Conservation (phyloP, 2,329 filamentous ascomycete species). For the Zalaria obscura region DNA sequence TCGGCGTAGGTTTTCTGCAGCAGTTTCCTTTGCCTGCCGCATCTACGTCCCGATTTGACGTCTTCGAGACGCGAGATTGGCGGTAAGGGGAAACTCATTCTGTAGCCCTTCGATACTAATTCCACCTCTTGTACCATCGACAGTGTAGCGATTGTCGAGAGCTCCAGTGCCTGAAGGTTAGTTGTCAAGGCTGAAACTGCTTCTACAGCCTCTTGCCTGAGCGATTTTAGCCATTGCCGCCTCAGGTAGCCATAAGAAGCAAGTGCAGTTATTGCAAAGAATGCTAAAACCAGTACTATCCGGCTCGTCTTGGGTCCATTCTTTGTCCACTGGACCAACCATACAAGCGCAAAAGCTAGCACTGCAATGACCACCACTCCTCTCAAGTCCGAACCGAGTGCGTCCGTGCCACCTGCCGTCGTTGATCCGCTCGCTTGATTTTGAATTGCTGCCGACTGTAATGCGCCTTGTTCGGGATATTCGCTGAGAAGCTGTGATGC, state of each 20-base stretch:
- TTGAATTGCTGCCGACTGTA: slow-evolving; percentile 16
- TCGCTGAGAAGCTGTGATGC: slow-evolving; percentile 78
- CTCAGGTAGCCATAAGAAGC: slow-evolving; percentile 59
- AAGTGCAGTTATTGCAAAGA: slow-evolving; percentile 39
- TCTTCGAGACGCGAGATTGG: slow-evolving; percentile 89
- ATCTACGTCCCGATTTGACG: slow-evolving; percentile 54
- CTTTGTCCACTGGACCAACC: slow-evolving; percentile 57
- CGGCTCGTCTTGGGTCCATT: slow-evolving; percentile 43
- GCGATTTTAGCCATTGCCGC: slow-evolving; percentile 67
- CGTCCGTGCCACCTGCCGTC: slow-evolving; percentile 9
- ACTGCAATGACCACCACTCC: slow-evolving; percentile 52
- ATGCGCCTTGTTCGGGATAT: slow-evolving; percentile 31
- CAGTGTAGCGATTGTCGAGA: slow-evolving; percentile 59
- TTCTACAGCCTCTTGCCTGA: slow-evolving; percentile 59
- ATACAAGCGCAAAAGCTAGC: slow-evolving; percentile 47
- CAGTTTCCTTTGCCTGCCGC: slow-evolving; percentile 63
- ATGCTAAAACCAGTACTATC: slow-evolving; percentile 28
- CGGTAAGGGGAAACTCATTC: slow-evolving; percentile 74
- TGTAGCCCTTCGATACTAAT: slow-evolving; percentile 78
- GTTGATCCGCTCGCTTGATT: background rate
- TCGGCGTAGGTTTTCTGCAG: slow-evolving; percentile 56
- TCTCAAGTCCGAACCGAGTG: slow-evolving; percentile 39
- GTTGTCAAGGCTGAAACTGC: slow-evolving; percentile 55
- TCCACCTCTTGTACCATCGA: slow-evolving; percentile 90
- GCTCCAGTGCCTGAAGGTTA: slow-evolving; percentile 69